Percentiles rank a stretch among this genome's conserved stretches.
phyloP scores from a whole-genome alignment of 1,284 basidiomycete genomes.

The Polyporus tsugae region DNA sequence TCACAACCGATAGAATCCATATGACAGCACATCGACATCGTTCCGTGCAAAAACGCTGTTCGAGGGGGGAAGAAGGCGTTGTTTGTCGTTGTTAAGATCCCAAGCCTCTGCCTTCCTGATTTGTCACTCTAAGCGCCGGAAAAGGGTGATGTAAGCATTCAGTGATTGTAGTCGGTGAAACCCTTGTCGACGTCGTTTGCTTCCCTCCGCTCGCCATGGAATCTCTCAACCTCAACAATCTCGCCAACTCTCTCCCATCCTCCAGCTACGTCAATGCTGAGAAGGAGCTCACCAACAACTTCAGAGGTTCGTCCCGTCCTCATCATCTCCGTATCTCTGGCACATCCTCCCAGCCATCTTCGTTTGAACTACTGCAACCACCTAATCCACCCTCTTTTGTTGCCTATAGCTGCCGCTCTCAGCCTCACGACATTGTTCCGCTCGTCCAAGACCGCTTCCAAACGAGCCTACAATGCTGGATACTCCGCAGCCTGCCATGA shows the following conservation, averaged over 20 bases:
- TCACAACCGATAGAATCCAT: too few relatives aligned
- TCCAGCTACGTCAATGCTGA: conserved; percentile 70
- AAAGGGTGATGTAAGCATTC: neutral
- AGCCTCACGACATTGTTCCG: conserved; percentile 85
- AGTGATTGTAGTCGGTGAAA: neutral
- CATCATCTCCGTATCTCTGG: conserved; percentile 9
- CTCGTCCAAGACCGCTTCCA: conserved; percentile 75
- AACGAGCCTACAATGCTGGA: conserved; percentile 79
- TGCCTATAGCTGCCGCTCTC: conserved; percentile 69
- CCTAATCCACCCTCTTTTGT: neutral
- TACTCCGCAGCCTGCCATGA: conserved; percentile 81
- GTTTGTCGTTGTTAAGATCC: conserved; percentile 1
- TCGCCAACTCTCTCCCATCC: conserved; percentile 74
- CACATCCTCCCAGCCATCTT: conserved; percentile 10
- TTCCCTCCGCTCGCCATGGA: conserved; percentile 50
- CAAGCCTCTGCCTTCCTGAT: neutral
- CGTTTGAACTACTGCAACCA: neutral
- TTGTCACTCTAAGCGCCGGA: neutral
- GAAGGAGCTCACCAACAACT: conserved; percentile 80
- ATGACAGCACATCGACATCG: too few relatives aligned
- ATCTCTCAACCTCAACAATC: conserved; percentile 78
- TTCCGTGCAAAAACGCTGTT: too few relatives aligned
- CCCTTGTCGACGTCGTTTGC: neutral
- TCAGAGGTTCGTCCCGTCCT: conserved; percentile 62
- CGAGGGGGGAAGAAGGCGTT: neutral